phyloP scores from a whole-genome alignment of 2,329 filamentous ascomycete genomes.

The Penicillium freii region DNA sequence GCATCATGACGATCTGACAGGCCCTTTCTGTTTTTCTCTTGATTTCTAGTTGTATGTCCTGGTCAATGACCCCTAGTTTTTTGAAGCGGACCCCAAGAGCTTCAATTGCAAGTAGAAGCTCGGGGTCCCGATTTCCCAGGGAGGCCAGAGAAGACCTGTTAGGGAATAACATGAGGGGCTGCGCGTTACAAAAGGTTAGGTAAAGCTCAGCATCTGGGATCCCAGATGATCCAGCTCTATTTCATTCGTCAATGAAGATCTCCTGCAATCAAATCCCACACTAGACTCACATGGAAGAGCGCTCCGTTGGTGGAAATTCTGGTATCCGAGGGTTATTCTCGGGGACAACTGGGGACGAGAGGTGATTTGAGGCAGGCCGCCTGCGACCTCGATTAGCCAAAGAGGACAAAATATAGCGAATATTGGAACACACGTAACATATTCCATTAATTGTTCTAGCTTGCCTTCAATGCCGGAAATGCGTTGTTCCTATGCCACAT shows the following conservation, averaged over 20 bases:
- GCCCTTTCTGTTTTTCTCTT: constrained; percentile 20
- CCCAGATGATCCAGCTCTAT: not conserved
- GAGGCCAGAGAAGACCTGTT: constrained; percentile 15
- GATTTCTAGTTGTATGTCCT: constrained; percentile 11
- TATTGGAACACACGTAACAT: constrained; percentile 9
- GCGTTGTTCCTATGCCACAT: constrained; percentile 13
- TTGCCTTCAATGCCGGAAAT: constrained; percentile 23
- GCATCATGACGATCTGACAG: constrained; percentile 26
- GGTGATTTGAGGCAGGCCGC: not conserved
- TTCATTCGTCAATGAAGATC: not conserved
- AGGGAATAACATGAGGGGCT: constrained; percentile 34
- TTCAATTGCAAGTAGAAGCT: constrained; percentile 31
- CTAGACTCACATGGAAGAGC: not conserved
- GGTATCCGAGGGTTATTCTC: not conserved
- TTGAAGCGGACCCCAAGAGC: constrained; percentile 31
- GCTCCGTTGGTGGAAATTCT: not conserved
- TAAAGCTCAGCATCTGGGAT: constrained; percentile 24
- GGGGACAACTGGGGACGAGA: not conserved
- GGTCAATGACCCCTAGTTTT: constrained; percentile 11
- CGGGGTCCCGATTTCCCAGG: constrained; percentile 22
- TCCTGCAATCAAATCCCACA: accelerated
- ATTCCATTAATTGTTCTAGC: constrained; percentile 21
- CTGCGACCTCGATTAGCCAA: not conserved
- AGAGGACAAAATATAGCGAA: no score
- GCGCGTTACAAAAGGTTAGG: constrained; percentile 34